Evolutionary conservation across 805 yeast species (phyloP).

Genomic region (Saturnispora sanitii): DNA sequence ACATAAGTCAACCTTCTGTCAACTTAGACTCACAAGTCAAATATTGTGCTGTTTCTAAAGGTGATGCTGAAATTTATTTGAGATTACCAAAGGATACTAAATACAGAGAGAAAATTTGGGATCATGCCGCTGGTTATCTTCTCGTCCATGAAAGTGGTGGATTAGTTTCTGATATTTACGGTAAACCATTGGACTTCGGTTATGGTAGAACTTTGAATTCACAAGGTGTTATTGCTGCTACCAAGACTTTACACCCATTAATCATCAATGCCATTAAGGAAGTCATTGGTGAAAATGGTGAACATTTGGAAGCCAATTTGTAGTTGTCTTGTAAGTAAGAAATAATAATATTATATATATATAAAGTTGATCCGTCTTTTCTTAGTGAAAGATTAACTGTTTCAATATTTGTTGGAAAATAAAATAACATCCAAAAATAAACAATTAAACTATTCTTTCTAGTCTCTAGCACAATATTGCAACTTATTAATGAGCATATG

Average conservation of each 20-base stretch:
- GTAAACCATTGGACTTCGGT: constrained; percentile 69
- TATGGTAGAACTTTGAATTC: constrained; percentile 72
- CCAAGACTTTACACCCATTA: constrained; percentile 34
- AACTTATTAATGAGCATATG: too few species aligned
- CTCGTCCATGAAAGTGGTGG: constrained; percentile 90
- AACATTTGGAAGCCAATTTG: constrained; percentile 20
- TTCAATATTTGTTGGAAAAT: too few species aligned
- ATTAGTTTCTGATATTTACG: constrained; percentile 73
- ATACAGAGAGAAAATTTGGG: constrained; percentile 96
- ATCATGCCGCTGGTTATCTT: constrained; percentile 93
- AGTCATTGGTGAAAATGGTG: constrained; percentile 28
- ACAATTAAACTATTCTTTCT: too few species aligned
- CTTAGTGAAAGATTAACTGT: too few species aligned
- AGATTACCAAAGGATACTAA: constrained; percentile 70
- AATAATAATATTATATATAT: too few species aligned
- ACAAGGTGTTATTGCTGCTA: constrained; percentile 90
- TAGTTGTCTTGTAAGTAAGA: neutral
- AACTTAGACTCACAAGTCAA: constrained; percentile 94
- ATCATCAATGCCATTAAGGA: constrained; percentile 42
- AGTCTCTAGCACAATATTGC: too few species aligned
- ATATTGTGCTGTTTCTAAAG: constrained; percentile 83
- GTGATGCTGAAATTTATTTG: constrained; percentile 86
- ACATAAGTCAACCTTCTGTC: constrained; percentile 48
- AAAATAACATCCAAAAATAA: too few species aligned
- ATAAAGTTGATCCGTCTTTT: too few species aligned